Evolutionary conservation across 2,329 filamentous ascomycete species (phyloP).

Genomic region (Scleromitrula shiraiana): DNA sequence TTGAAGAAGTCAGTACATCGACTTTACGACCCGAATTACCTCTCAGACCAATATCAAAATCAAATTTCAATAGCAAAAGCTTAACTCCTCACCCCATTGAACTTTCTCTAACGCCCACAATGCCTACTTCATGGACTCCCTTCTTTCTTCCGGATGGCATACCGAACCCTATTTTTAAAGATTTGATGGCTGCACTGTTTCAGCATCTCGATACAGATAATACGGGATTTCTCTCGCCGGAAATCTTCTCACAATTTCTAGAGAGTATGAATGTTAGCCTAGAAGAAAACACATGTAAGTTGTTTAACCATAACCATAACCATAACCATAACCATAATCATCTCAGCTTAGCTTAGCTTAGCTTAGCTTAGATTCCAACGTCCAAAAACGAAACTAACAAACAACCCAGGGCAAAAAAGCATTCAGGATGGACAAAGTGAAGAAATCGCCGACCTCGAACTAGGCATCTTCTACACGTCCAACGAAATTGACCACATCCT

Average conservation of each 20-base stretch:
- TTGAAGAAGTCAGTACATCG: neutral
- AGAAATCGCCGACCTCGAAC: slow-evolving; percentile 21
- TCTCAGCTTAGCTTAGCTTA: no score
- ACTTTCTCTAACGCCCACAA: neutral
- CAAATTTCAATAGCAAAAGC: neutral
- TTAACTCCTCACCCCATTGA: no score
- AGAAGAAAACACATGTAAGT: slow-evolving; percentile 20
- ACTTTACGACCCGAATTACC: neutral
- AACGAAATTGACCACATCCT: slow-evolving; percentile 18
- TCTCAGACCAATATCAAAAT: neutral
- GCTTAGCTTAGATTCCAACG: no score
- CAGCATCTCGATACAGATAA: slow-evolving; percentile 17
- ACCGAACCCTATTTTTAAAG: slow-evolving; percentile 21
- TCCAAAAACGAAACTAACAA: no score
- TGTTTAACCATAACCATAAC: no score
- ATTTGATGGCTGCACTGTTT: slow-evolving; percentile 24
- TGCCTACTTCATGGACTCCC: slow-evolving; percentile 18
- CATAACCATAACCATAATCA: no score
- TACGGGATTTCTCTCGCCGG: slow-evolving; percentile 19
- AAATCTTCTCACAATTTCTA: slow-evolving; percentile 20
- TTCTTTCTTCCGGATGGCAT: no score
- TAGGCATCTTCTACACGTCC: slow-evolving; percentile 18
- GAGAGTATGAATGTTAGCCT: slow-evolving; percentile 18
- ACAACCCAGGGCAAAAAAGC: slow-evolving; percentile 22
- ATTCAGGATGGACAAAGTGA: slow-evolving; percentile 13